A percentile compares a stretch with the other conserved stretches of the same genome.
These are phyloP conservation scores for Parathielavia appendiculata DNA, from an alignment of 495 filamentous ascomycete genomes.

Conservation along the genomic window DNA sequence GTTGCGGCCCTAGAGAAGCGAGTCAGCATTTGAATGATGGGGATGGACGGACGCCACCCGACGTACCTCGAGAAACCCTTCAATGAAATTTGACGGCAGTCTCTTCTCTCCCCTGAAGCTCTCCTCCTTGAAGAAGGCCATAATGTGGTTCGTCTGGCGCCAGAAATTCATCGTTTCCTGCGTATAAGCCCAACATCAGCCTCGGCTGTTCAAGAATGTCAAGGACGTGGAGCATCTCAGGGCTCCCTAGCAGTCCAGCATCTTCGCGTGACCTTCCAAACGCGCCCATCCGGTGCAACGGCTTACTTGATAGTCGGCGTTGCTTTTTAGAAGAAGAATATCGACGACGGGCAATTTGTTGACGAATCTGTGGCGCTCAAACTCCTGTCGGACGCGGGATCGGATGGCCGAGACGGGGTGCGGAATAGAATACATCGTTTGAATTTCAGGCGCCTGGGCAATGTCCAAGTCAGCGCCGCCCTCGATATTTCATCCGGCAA, in stretches of 20 bases:
- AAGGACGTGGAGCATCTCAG: not conserved
- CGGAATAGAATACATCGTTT: constrained; percentile 89
- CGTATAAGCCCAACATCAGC: constrained; percentile 12
- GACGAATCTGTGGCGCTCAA: constrained; percentile 91
- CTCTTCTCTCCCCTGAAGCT: constrained; percentile 66
- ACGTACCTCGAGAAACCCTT: constrained; percentile 82
- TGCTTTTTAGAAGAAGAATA: constrained; percentile 78
- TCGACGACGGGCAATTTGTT: constrained; percentile 83
- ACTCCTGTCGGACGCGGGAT: constrained; percentile 93
- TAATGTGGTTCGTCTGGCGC: constrained; percentile 93
- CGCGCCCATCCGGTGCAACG: not conserved
- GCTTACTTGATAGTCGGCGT: constrained; percentile 79
- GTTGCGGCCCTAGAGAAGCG: constrained; percentile 43
- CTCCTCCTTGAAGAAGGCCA: constrained; percentile 93
- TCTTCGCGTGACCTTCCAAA: not conserved
- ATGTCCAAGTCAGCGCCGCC: not conserved
- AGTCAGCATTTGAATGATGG: constrained; percentile 1
- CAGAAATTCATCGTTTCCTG: constrained; percentile 99
- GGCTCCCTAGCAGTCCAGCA: not conserved
- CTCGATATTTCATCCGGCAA: not conserved
- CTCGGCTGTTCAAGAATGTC: not conserved
- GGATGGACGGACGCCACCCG: not conserved
- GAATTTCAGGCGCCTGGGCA: constrained; percentile 83
- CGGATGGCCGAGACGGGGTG: constrained; percentile 83
- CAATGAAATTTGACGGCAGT: constrained; percentile 82